These are phyloP conservation scores for Styphnolobium japonicum DNA, from an alignment of 306 rosid species.

Conservation along the genomic window DNA sequence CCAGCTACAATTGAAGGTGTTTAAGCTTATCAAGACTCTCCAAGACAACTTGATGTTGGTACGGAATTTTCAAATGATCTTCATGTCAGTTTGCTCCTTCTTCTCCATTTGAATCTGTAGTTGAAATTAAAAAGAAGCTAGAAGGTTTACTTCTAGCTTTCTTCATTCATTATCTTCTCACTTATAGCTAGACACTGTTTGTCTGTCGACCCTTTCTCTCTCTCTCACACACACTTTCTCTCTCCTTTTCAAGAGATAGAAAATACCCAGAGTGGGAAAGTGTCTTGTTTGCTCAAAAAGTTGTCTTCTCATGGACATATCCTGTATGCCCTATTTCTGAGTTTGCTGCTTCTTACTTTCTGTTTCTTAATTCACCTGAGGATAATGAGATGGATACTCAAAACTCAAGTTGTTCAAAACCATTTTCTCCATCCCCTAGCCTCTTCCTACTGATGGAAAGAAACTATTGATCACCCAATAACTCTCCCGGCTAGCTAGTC, in stretches of 20 bases:
- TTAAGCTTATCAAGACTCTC: background rate
- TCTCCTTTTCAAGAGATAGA: constrained; percentile 34
- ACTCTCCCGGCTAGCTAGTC: background rate
- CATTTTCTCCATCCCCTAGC: background rate
- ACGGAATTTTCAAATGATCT: background rate
- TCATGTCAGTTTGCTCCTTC: background rate
- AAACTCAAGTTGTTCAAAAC: too few relatives aligned
- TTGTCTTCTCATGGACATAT: constrained; percentile 12
- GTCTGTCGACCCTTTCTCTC: background rate
- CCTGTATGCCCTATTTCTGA: constrained; percentile 26
- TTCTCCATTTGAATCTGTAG: constrained; percentile 4
- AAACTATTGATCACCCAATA: background rate
- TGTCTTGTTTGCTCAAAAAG: constrained; percentile 30
- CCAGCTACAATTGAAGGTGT: constrained; percentile 13
- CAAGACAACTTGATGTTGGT: background rate
- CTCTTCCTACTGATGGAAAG: background rate
- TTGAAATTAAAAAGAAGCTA: background rate
- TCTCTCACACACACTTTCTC: background rate
- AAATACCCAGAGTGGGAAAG: constrained; percentile 27
- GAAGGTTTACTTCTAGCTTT: background rate
- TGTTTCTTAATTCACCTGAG: constrained; percentile 3
- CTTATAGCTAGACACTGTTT: background rate
- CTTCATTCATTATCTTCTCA: constrained; percentile 1
- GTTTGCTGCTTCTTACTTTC: constrained; percentile 2
- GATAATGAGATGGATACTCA: background rate